These are phyloP conservation scores for Colletotrichum destructivum DNA, from an alignment of 2,329 filamentous ascomycete genomes.

Conservation along the genomic window DNA sequence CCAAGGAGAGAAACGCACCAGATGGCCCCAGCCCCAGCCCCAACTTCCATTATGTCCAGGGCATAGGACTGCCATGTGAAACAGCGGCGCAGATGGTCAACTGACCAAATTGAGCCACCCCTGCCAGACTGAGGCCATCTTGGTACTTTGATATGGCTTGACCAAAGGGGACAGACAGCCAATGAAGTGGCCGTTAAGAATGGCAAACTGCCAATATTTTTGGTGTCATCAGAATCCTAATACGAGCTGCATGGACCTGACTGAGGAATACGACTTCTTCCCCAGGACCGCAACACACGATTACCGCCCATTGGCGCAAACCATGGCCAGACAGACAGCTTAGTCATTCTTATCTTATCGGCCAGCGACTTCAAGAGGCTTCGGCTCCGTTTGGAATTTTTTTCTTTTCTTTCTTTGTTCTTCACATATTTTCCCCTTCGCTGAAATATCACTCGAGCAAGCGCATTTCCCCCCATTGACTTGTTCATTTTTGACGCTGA, in stretches of 20 bases:
- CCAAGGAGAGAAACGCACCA: no score
- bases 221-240: neutral
- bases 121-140: neutral
- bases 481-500: slow-evolving; percentile 64
- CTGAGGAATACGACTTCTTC: slow-evolving; percentile 3
- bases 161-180: neutral
- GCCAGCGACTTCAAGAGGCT: slow-evolving; percentile 19
- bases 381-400: slow-evolving; percentile 16
- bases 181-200: neutral
- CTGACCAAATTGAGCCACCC: slow-evolving; percentile 25
- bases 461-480: slow-evolving; percentile 54
- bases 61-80: slow-evolving; percentile 27
- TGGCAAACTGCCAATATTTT: neutral
- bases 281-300: no score
- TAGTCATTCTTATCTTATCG: slow-evolving; percentile 41
- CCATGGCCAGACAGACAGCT: neutral
- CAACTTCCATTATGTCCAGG: slow-evolving; percentile 1
- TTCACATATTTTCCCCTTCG: slow-evolving; percentile 65
- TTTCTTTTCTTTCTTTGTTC: slow-evolving; percentile 48
- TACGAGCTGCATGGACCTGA: slow-evolving; percentile 25
- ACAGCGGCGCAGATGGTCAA: slow-evolving; percentile 22
- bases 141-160: neutral
- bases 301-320: neutral
- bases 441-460: slow-evolving; percentile 54
- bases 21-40: neutral